Conservation (phyloP, 1,284 basidiomycete genomes). For the Malassezia caprae region DNA sequence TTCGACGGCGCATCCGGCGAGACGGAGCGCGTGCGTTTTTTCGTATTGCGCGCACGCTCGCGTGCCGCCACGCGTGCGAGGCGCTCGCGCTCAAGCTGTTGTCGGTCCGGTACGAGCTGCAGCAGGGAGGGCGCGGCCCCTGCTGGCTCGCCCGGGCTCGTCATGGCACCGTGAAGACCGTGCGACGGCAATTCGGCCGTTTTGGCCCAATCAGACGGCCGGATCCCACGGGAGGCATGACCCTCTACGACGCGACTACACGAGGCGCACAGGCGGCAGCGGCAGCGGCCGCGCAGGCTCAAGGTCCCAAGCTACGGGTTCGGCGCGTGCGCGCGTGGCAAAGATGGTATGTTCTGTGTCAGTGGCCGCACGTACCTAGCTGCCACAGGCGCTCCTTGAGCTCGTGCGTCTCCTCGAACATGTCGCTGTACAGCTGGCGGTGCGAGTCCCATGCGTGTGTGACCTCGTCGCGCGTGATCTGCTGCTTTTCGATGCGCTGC, state of each 20-base stretch:
- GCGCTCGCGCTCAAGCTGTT: constrained; percentile 32
- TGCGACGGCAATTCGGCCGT: not conserved
- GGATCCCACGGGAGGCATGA: not conserved
- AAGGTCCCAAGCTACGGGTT: constrained; percentile 2
- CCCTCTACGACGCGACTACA: not conserved
- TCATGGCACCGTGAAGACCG: not conserved
- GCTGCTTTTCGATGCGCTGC: not conserved
- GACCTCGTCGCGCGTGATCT: constrained; percentile 1
- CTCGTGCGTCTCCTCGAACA: constrained; percentile 15
- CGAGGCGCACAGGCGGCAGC: constrained; percentile 13
- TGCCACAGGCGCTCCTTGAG: constrained; percentile 16
- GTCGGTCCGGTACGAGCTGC: constrained; percentile 24
- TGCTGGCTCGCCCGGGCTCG: not conserved
- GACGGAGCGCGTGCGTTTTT: not conserved
- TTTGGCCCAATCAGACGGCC: not conserved
- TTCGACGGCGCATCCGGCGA: not conserved
- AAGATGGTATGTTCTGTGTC: constrained; percentile 13
- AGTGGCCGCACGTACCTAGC: constrained; percentile 9
- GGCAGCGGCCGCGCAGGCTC: not conserved
- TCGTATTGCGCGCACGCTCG: not conserved
- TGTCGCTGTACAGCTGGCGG: constrained; percentile 10
- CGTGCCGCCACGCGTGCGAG: constrained; percentile 24
- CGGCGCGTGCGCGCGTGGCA: constrained; percentile 9
- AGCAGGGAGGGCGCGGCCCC: not conserved
- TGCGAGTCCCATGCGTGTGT: not conserved